Conservation (phyloP, 2,329 filamentous ascomycete species). For the Penicillium sp. region DNA sequence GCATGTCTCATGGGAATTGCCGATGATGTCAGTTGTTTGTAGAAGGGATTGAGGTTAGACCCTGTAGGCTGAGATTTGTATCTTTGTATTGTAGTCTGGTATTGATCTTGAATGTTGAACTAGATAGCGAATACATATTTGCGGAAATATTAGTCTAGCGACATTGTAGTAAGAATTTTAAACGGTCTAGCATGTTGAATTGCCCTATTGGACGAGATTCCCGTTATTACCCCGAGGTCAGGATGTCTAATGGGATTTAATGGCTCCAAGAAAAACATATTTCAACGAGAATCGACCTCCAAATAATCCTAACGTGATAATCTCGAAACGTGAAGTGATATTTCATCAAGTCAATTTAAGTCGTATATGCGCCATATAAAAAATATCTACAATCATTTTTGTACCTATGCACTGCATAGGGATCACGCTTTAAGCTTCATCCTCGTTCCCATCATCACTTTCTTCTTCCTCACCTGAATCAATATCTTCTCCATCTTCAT, state of each 20-base stretch:
- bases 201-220: background rate
- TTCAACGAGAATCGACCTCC: no score
- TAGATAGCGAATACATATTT: background rate
- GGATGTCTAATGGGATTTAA: background rate
- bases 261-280: background rate
- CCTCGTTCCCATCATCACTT: slow-evolving; percentile 31
- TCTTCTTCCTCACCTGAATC: slow-evolving; percentile 26
- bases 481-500: slow-evolving; percentile 40
- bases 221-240: background rate
- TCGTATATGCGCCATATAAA: slow-evolving; percentile 1
- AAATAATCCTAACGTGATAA: no score
- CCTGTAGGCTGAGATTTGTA: background rate
- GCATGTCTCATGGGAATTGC: background rate
- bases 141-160: background rate
- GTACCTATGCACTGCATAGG: background rate
- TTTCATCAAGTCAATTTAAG: slow-evolving; percentile 8
- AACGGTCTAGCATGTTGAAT: background rate
- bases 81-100: background rate
- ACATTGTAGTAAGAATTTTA: background rate
- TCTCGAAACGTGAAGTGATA: background rate
- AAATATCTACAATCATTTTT: slow-evolving; percentile 7
- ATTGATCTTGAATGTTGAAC: background rate
- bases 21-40: background rate
- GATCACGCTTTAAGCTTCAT: slow-evolving; percentile 13
- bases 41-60: background rate